These are phyloP conservation scores for Raphidocelis subcapitata DNA, from an alignment of 139 green algal genomes.

Conservation along the genomic window DNA sequence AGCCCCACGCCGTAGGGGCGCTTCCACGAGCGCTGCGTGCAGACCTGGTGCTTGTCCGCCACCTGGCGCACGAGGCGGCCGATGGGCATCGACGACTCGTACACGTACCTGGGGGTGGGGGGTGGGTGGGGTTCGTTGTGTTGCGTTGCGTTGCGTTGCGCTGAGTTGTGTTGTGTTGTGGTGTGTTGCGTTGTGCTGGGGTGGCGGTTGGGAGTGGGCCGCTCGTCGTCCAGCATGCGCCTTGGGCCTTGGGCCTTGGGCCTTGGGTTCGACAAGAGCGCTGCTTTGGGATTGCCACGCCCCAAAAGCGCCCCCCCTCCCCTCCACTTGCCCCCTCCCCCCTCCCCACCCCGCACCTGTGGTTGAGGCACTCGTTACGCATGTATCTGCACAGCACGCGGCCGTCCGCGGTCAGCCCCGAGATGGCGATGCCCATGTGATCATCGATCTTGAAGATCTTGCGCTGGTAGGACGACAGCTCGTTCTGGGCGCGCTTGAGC, in stretches of 20 bases:
- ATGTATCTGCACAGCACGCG: constrained; percentile 94
- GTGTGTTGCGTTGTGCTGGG: too few relatives aligned
- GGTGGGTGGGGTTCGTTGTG: too few relatives aligned
- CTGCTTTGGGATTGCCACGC: too few relatives aligned
- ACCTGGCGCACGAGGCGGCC: constrained; percentile 86
- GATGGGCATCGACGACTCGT: constrained; percentile 86
- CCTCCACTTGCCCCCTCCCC: neutral
- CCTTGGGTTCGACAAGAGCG: too few relatives aligned
- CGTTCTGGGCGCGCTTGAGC: constrained; percentile 85
- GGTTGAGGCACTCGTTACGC: constrained; percentile 94
- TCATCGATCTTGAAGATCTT: constrained; percentile 98
- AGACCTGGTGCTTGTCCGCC: constrained; percentile 91
- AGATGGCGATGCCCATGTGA: constrained; percentile 96
- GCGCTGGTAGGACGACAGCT: constrained; percentile 89
- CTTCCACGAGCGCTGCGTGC: constrained; percentile 92
- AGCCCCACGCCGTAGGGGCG: constrained; percentile 95
- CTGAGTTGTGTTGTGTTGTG: too few relatives aligned
- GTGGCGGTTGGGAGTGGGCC: too few relatives aligned
- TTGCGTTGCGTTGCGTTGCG: neutral
- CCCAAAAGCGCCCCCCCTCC: neutral
- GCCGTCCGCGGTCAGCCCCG: constrained; percentile 93
- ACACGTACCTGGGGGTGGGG: constrained; percentile 80
- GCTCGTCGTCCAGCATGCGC: too few relatives aligned
- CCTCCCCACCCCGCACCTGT: constrained; percentile 57
- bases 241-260: too few relatives aligned